These are phyloP conservation scores for Tylopilus felleus DNA, from an alignment of 768 basidiomycete species.

Conservation along the genomic window DNA sequence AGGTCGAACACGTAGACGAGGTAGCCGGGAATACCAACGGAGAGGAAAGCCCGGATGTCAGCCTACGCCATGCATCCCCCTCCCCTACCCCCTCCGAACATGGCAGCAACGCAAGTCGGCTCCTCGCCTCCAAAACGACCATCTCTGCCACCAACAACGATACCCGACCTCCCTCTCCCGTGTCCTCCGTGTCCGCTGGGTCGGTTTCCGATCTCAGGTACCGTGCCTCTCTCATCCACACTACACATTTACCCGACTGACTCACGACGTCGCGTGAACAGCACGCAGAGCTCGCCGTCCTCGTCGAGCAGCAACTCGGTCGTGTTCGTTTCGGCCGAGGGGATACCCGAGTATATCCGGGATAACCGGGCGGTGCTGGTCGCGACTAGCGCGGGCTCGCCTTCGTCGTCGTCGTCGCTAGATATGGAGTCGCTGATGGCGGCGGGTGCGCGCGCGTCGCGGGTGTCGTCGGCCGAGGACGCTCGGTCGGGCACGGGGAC, in stretches of 20 bases:
- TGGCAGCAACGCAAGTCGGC: constrained; percentile 17
- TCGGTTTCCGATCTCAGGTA: constrained; percentile 19
- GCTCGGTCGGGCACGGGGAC: background rate
- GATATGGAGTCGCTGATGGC: constrained; percentile 14
- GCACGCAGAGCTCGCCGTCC: constrained; percentile 3
- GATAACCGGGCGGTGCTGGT: constrained; percentile 31
- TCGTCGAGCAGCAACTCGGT: constrained; percentile 23
- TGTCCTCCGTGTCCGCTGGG: constrained; percentile 10
- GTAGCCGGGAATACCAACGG: background rate
- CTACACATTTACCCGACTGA: background rate
- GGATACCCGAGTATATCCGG: constrained; percentile 29
- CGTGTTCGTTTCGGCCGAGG: constrained; percentile 30
- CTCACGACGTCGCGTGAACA: background rate
- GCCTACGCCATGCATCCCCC: constrained; percentile 8
- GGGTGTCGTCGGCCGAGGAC: background rate
- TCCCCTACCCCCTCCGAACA: constrained; percentile 30
- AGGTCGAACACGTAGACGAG: background rate
- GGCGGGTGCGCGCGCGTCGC: background rate
- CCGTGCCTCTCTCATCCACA: background rate
- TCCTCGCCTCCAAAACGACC: background rate
- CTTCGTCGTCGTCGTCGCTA: constrained; percentile 10
- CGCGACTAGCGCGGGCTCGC: constrained; percentile 27
- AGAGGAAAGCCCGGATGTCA: background rate
- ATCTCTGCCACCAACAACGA: background rate
- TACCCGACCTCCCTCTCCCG: constrained; percentile 9